Evolutionary conservation across 257 asterid species (phyloP).

Genomic region (Nyctanthes arbortristis): DNA sequence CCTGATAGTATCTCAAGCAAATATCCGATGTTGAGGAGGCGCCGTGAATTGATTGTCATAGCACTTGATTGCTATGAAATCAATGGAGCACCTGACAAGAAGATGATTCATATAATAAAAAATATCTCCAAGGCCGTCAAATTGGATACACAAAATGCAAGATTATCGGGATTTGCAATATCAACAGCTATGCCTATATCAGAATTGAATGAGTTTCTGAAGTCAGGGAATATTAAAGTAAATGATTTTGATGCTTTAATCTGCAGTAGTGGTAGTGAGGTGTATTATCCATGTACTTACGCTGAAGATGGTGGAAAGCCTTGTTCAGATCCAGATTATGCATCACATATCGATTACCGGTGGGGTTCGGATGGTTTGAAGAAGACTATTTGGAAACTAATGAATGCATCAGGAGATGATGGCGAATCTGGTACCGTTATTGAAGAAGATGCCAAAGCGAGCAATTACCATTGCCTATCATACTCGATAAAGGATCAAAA

Average conservation of each 20-base stretch:
- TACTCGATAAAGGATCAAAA: slow-evolving; percentile 60
- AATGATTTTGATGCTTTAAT: slow-evolving; percentile 74
- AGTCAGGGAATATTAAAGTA: slow-evolving; percentile 49
- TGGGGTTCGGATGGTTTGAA: slow-evolving; percentile 85
- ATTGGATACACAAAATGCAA: slow-evolving; percentile 49
- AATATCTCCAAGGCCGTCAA: slow-evolving; percentile 59
- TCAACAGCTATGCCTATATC: slow-evolving; percentile 77
- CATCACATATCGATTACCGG: slow-evolving; percentile 74
- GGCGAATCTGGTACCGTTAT: slow-evolving; percentile 27
- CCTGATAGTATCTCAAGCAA: slow-evolving; percentile 46
- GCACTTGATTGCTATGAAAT: slow-evolving; percentile 77
- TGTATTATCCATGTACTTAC: slow-evolving; percentile 64
- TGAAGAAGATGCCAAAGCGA: slow-evolving; percentile 57
- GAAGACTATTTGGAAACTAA: slow-evolving; percentile 75
- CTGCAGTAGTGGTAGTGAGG: slow-evolving; percentile 84
- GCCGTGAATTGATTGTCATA: slow-evolving; percentile 58
- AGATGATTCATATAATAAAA: slow-evolving; percentile 51
- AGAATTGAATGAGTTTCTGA: slow-evolving; percentile 54
- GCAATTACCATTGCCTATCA: slow-evolving; percentile 77
- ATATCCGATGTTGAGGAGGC: slow-evolving; percentile 68
- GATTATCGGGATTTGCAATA: slow-evolving; percentile 60
- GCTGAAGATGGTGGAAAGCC: slow-evolving; percentile 54
- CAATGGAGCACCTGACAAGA: slow-evolving; percentile 59
- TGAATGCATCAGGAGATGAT: slow-evolving; percentile 49
- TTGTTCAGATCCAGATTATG: slow-evolving; percentile 64